A percentile compares a stretch with the other conserved stretches of the same genome.
phyloP scores from a whole-genome alignment of 2,329 filamentous ascomycete genomes.

The Colletotrichum brevisporum region DNA sequence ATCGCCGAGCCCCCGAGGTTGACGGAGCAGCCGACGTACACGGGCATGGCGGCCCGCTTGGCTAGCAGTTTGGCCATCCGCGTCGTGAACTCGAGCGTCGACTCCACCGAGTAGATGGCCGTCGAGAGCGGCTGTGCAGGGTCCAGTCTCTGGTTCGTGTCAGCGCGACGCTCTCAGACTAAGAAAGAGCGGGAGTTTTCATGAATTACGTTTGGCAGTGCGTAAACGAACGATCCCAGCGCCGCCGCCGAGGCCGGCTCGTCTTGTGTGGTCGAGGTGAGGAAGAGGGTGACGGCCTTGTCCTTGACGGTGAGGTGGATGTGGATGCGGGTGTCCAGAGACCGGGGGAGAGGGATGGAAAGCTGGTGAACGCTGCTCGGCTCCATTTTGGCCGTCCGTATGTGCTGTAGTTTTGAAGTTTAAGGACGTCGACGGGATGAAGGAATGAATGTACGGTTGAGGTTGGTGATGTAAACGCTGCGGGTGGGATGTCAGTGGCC shows the following conservation, averaged over 20 bases:
- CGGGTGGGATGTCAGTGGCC: conserved; percentile 12
- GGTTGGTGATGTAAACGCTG: conserved; percentile 25
- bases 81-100: conserved; percentile 88
- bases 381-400: conserved; percentile 29
- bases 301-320: conserved; percentile 70
- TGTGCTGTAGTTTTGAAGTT: not conserved
- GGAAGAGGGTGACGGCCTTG: conserved; percentile 71
- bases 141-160: conserved; percentile 61
- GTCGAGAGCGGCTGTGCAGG: conserved; percentile 79
- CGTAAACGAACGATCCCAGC: conserved; percentile 94
- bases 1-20: conserved; percentile 80
- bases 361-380: conserved; percentile 55
- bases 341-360: conserved; percentile 72
- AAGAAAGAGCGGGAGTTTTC: not conserved
- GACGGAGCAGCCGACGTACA: conserved; percentile 93
- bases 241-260: conserved; percentile 64
- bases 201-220: conserved; percentile 83
- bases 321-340: conserved; percentile 73
- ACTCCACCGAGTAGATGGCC: conserved; percentile 80
- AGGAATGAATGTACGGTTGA: not conserved
- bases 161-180: not conserved
- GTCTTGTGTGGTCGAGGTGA: conserved; percentile 70
- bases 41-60: conserved; percentile 78
- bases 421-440: not conserved
- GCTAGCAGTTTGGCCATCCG: conserved; percentile 87